Conservation (phyloP, 352 stramenopile species). For the Globisporangium polare region DNA sequence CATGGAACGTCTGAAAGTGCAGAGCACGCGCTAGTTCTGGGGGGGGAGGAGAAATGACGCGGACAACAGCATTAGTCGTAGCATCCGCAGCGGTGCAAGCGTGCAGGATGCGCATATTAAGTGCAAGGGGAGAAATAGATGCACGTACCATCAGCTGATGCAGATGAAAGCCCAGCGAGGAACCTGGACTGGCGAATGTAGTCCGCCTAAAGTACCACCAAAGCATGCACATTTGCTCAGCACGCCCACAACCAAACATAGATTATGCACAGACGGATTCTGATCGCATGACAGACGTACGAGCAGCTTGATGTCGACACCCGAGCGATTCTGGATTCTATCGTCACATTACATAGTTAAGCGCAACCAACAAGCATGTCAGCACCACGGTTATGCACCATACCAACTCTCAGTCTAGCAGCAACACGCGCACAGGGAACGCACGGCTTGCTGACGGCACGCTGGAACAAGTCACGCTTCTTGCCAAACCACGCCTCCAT, state of each 20-base stretch:
- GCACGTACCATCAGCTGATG: constrained; percentile 32
- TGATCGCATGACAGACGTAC: constrained; percentile 12
- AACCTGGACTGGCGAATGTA: constrained; percentile 37
- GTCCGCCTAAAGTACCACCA: constrained; percentile 16
- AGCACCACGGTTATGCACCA: neutral
- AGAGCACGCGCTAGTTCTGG: constrained; percentile 29
- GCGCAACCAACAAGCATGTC: neutral
- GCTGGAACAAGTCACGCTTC: constrained; percentile 27
- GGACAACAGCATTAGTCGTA: neutral
- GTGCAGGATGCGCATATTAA: no score
- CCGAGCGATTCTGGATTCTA: constrained; percentile 37
- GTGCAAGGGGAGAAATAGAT: neutral
- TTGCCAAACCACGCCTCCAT: constrained; percentile 18
- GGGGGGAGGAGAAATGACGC: neutral
- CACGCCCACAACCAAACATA: neutral
- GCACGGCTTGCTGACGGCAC: constrained; percentile 28
- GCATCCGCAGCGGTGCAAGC: neutral
- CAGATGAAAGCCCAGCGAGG: constrained; percentile 24
- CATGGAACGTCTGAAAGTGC: constrained; percentile 31
- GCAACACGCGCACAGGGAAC: neutral
- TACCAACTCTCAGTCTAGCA: neutral
- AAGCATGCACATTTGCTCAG: neutral
- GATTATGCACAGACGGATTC: neutral
- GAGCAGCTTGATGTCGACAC: constrained; percentile 50
- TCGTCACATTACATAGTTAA: neutral